Base-by-base conservation (phyloP, 148 eudicot genomes). In the Spergularia bocconei region DNA sequence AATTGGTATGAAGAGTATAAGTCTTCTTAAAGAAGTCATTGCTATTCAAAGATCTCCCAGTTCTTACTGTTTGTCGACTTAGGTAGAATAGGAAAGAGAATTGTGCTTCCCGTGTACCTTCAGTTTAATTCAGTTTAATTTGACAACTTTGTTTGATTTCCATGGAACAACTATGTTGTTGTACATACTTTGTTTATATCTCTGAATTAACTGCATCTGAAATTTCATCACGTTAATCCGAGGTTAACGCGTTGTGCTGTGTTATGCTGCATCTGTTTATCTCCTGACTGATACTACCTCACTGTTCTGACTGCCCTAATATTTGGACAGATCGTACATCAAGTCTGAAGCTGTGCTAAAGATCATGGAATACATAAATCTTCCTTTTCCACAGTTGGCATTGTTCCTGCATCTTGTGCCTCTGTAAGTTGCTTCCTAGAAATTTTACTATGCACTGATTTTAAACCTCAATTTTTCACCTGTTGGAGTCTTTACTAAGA, bases 291-390 rank as follows among this genome's bases (percentile, higher is more conserved):
- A 15, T 56, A 17, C 14, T 10, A 7, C 15, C 44, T 55, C 5
- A 17, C 17, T 3, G 29, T 41, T 19, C 73, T 12, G 17, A 66
- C 13, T 23, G 10, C 19, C 8, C 36, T 17, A n/a, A n/a, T n/a
- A n/a, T n/a, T n/a, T n/a, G n/a, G n/a, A 52, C 89, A 96, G 99
- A 80, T 83, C 98, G 61, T 89, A 92, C 72, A 88, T 90, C 20
- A 96, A 96, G 72, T 96, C 99, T 50, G 98, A 89, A 84, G 99
- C 99, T 74, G 99, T 96, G 23, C 68, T 92, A 67, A 96, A 91
- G 95, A 92, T 96, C 71, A 96, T 96, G 99, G 93, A 96, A 66
- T 92, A 91, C 89, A 87, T 96, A 64, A 69, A 96, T 79, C 83
- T 92, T 70, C 99, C 99, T 65, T 96, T 89, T 55, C 98, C 98